Evolutionary conservation across 225 moss, liverwort and hornwort genomes (phyloP).

Genomic region (Bryum argenteum): DNA sequence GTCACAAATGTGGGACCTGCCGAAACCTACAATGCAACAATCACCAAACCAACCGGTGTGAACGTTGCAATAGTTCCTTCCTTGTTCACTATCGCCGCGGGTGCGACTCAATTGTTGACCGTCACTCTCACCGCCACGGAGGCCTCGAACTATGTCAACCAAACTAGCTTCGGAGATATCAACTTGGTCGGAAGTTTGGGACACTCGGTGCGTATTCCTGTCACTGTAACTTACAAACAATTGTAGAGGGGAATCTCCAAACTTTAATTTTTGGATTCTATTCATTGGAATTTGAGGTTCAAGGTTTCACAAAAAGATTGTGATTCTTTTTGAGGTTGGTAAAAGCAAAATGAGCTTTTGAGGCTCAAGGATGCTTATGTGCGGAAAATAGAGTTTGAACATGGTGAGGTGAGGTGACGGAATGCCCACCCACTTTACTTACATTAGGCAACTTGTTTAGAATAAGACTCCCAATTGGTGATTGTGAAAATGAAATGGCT

Average conservation of each 20-base stretch:
- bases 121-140: constrained; percentile 42
- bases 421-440: not conserved
- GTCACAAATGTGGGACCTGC: constrained; percentile 45
- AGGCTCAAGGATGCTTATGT: constrained; percentile 13
- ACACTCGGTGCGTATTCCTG: constrained; percentile 48
- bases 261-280: not conserved
- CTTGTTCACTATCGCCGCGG: constrained; percentile 35
- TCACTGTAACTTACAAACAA: constrained; percentile 51
- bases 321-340: constrained; percentile 1
- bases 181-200: constrained; percentile 41
- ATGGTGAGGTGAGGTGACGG: constrained; percentile 20
- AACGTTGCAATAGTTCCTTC: constrained; percentile 35
- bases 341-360: constrained; percentile 15
- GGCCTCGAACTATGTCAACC: constrained; percentile 31
- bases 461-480: constrained; percentile 24
- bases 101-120: constrained; percentile 29
- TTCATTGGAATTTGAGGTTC: too few relatives aligned
- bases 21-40: constrained; percentile 39
- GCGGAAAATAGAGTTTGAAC: constrained; percentile 13
- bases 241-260: constrained; percentile 9
- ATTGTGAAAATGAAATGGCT: constrained; percentile 13
- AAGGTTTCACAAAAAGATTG: too few relatives aligned
- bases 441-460: not conserved
- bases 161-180: constrained; percentile 49
- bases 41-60: constrained; percentile 37